These are phyloP conservation scores for Platanthera zijinensis DNA, from an alignment of 106 monocot genomes.

Conservation along the genomic window DNA sequence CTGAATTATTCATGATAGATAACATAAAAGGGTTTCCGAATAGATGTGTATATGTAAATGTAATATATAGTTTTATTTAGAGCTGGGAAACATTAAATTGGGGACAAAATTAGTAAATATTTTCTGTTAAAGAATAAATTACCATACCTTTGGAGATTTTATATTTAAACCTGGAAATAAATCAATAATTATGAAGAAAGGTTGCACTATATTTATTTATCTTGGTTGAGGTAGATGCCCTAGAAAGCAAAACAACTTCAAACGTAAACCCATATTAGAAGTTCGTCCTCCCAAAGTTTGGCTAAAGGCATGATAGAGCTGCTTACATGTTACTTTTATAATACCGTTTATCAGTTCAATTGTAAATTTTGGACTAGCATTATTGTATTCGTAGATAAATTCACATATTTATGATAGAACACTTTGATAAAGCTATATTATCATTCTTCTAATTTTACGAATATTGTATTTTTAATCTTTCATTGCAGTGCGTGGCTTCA, in stretches of 20 bases:
- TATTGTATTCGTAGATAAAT: neutral
- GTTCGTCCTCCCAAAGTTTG: no score
- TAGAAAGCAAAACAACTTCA: no score
- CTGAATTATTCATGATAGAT: neutral
- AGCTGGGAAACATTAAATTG: no score
- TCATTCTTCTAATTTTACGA: slow-evolving; percentile 9
- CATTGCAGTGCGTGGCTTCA: slow-evolving; percentile 69
- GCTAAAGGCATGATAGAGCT: no score
- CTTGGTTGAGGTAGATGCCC: no score
- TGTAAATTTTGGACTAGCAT: no score
- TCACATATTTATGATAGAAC: neutral
- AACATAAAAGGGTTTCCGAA: neutral
- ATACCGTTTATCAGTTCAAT: no score
- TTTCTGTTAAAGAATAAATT: neutral
- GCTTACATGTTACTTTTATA: no score
- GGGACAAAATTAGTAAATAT: no score
- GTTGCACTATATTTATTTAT: neutral
- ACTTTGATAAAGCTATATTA: neutral
- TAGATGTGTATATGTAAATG: no score
- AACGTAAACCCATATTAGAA: no score
- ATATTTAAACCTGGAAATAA: neutral
- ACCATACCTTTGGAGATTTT: neutral
- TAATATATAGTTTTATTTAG: no score
- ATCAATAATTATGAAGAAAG: neutral
- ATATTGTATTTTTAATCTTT: slow-evolving; percentile 5